Conservation (phyloP, 352 stramenopile species). For the Albugo laibachii region DNA sequence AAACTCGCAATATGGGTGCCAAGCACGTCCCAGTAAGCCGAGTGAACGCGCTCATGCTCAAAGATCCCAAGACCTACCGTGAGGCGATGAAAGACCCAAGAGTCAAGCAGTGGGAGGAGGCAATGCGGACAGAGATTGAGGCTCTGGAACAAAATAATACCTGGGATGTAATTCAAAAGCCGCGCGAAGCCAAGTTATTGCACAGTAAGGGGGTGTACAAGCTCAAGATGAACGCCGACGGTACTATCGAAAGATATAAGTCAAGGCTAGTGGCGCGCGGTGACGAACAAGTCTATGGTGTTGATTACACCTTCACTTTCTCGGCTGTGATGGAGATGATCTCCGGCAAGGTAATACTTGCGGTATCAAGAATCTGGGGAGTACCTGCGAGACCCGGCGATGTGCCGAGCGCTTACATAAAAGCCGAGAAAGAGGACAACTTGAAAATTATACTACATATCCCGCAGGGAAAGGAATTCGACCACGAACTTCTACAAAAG, state of each 20-base stretch:
- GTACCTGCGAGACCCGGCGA: not conserved
- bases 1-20: too few relatives aligned
- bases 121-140: not conserved
- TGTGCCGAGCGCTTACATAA: slow-evolving; percentile 2
- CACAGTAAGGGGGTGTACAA: slow-evolving; percentile 5
- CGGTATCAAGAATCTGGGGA: too few relatives aligned
- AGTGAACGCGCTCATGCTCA: too few relatives aligned
- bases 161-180: not conserved
- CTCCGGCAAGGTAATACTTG: slow-evolving; percentile 1
- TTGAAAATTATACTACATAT: slow-evolving; percentile 1
- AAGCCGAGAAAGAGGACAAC: not conserved
- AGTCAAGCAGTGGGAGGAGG: not conserved
- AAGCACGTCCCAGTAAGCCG: too few relatives aligned
- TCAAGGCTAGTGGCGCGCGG: slow-evolving; percentile 2
- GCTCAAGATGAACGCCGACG: not conserved
- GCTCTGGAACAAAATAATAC: not conserved
- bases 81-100: too few relatives aligned
- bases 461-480: too few relatives aligned
- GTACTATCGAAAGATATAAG: slow-evolving; percentile 4
- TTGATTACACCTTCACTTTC: too few relatives aligned
- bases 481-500: too few relatives aligned
- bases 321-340: too few relatives aligned
- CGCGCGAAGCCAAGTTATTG: not conserved
- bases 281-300: not conserved
- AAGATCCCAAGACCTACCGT: too few relatives aligned